Percentiles rank a stretch among this genome's conserved stretches.
These are phyloP conservation scores for Aspergillus sp. DNA, from an alignment of 2,329 filamentous ascomycete species.

Conservation along the genomic window DNA sequence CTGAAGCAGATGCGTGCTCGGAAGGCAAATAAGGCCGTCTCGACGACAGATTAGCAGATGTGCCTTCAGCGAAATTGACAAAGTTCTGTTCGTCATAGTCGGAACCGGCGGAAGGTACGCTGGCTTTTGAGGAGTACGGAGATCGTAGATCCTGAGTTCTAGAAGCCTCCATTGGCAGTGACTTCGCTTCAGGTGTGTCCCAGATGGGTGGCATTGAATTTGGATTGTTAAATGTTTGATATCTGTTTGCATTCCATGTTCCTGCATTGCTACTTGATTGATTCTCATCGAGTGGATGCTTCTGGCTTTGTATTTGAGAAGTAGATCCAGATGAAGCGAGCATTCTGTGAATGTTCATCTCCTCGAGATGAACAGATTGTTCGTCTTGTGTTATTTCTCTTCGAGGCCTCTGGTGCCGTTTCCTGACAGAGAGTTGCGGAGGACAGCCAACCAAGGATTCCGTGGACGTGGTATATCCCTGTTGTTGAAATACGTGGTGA, in stretches of 20 bases:
- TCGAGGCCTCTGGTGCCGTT: constrained; percentile 22
- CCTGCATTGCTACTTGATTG: constrained; percentile 15
- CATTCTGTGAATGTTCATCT: constrained; percentile 30
- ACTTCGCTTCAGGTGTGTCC: constrained; percentile 4
- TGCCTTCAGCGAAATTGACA: neutral
- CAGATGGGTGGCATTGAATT: neutral
- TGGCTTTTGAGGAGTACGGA: constrained; percentile 27
- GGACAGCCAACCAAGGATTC: constrained; percentile 17
- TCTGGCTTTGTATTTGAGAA: constrained; percentile 20
- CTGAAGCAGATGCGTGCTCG: neutral
- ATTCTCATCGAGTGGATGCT: constrained; percentile 24
- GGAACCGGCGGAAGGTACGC: constrained; percentile 8
- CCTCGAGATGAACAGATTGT: constrained; percentile 27
- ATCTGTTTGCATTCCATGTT: constrained; percentile 9
- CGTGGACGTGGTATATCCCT: constrained; percentile 10
- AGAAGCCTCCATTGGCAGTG: neutral
- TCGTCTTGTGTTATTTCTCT: constrained; percentile 16
- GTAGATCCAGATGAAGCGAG: constrained; percentile 25
- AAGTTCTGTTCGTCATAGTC: neutral
- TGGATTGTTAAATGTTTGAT: neutral
- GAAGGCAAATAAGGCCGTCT: neutral
- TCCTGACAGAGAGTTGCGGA: constrained; percentile 23
- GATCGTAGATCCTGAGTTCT: constrained; percentile 22
- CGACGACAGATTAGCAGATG: neutral
- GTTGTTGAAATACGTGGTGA: constrained; percentile 10